These are phyloP conservation scores for Endocalyx cinctus DNA, from an alignment of 2,329 filamentous ascomycete genomes.

Conservation along the genomic window DNA sequence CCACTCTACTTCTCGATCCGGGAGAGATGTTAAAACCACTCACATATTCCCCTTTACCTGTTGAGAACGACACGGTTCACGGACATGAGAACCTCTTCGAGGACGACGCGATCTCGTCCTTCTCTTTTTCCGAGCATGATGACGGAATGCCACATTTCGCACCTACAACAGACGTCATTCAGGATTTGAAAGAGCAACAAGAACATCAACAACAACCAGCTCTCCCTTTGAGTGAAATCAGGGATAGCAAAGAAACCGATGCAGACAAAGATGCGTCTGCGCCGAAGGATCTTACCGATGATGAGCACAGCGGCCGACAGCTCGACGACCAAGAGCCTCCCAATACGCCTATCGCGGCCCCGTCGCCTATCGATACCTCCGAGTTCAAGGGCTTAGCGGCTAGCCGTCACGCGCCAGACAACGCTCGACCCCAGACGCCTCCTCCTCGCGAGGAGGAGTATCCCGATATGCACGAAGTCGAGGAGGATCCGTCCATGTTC, in stretches of 20 bases:
- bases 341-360: too few species aligned
- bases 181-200: neutral
- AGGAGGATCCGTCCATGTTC: conserved; percentile 15
- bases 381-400: conserved; percentile 1
- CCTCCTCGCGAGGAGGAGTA: neutral
- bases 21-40: too few species aligned
- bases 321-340: too few species aligned
- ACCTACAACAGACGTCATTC: neutral
- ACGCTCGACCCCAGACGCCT: neutral
- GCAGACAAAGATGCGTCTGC: too few species aligned
- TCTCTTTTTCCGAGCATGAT: neutral
- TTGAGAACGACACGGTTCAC: conserved; percentile 4
- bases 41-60: conserved; percentile 1
- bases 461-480: neutral
- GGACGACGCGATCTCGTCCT: conserved; percentile 1
- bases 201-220: neutral
- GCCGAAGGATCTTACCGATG: too few species aligned
- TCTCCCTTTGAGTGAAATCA: too few species aligned
- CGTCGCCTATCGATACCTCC: too few species aligned
- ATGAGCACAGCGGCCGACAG: too few species aligned
- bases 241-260: too few species aligned
- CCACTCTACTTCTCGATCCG: neutral
- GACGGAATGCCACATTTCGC: too few species aligned
- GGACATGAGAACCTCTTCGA: conserved; percentile 4
- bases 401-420: conserved; percentile 2